Base-by-base conservation (phyloP, 805 yeast genomes). In the Wickerhamiella bombiphila region DNA sequence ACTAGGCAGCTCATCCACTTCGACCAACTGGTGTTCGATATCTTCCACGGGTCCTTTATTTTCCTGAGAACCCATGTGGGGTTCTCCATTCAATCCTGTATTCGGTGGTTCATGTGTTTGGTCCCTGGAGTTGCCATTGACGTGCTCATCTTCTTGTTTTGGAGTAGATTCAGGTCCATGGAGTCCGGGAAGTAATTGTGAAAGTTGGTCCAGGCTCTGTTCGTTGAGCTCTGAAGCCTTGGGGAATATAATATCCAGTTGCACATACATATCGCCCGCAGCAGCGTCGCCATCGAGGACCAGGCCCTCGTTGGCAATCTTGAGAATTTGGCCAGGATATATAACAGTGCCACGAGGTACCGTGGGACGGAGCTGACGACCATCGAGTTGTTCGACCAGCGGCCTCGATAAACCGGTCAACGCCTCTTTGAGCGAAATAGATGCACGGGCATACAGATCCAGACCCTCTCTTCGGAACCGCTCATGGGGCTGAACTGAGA, bases 301-400 rank as follows among this genome's bases (percentile, higher is more conserved):
- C 28, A 49, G 36, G 2, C 54, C 54, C 31, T 50, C 51, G 19
- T 42, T 42, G 5, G 44, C 40, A 11, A 50, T 30, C 21, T 43
- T 42, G 17, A 48, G 32, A 19, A 48, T 38, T 15, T 34, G 34
- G 14, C 45, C 44, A 1, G 54, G 54, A 19, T 37, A 35, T 18
- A 47, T 51, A 4, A 88, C 94, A 56, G 77, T 78, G 1, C 96
- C 96, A 3, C 67, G 60, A 1, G 86, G 85, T 0, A 77, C 69
- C 0, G 72, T 61, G 11, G 86, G 54, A 37, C 68, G 68, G 11
- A 85, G 56, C 26, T 74, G 70, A 44, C 96, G 71, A 14, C 78
- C 86, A 57, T 91, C 97, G 39, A 86, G 65, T 45, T 82, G 91
- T 45, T 70, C 70, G 7, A 79, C 60, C 2, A 83, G 63, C 9